Evolutionary conservation across 495 filamentous ascomycete species (phyloP).

Genomic region (Trichocladium uniseriatum): DNA sequence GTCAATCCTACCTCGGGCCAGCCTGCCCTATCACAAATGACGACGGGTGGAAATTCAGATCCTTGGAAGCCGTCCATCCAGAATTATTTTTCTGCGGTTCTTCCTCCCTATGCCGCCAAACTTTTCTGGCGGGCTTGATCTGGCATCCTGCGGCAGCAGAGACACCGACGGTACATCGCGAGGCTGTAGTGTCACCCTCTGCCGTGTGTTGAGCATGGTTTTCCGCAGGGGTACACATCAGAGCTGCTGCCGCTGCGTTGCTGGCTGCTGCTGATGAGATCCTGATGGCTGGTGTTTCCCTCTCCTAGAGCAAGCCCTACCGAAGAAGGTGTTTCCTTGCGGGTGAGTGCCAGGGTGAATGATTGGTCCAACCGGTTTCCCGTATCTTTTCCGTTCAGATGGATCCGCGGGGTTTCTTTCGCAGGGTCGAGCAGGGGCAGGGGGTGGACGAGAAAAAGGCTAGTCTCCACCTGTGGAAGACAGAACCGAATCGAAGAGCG

Average conservation of each 20-base stretch:
- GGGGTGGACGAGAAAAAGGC: too few species aligned
- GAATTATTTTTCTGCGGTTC: not conserved
- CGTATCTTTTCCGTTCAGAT: too few species aligned
- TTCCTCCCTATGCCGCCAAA: not conserved
- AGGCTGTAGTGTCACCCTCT: not conserved
- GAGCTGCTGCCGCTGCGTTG: not conserved
- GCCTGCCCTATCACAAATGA: not conserved
- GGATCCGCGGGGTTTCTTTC: too few species aligned
- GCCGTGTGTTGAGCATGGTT: not conserved
- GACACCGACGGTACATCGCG: not conserved
- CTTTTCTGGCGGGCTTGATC: too few species aligned
- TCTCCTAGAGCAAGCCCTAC: not conserved
- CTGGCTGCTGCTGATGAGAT: not conserved
- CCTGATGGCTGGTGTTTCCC: too few species aligned
- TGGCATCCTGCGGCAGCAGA: not conserved
- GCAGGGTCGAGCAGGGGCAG: too few species aligned
- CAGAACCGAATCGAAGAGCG: slow-evolving; percentile 1
- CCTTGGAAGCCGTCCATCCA: not conserved
- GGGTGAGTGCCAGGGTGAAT: not conserved
- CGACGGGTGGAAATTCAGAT: not conserved
- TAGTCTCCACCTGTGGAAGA: slow-evolving; percentile 4
- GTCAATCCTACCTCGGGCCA: not conserved
- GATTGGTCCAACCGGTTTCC: not conserved
- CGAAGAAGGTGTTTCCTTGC: not conserved
- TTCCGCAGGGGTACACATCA: not conserved